A percentile compares a stretch with the other conserved stretches of the same genome.
These are phyloP conservation scores for Bacidia rubella DNA, from an alignment of 495 filamentous ascomycete genomes.

Conservation along the genomic window DNA sequence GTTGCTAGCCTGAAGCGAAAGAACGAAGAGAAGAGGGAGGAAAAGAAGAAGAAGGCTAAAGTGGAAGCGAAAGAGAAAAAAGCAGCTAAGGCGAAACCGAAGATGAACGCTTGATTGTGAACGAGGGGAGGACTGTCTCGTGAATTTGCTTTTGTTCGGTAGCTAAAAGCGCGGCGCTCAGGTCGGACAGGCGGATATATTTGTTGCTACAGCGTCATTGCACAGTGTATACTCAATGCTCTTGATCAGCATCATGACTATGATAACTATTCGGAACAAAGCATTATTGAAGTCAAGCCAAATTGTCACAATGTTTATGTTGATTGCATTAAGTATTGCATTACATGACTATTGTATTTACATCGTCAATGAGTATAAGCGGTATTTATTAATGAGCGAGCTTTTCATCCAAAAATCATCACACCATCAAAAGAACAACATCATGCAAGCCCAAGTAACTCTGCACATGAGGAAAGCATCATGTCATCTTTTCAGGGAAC, in stretches of 20 bases:
- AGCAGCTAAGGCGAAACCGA: slow-evolving; percentile 74
- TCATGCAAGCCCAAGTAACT: neutral
- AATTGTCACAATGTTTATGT: neutral
- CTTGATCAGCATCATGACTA: too few relatives aligned
- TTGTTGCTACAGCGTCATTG: too few relatives aligned
- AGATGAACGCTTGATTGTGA: slow-evolving; percentile 42
- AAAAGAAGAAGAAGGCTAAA: slow-evolving; percentile 90
- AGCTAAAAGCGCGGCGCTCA: slow-evolving; percentile 11
- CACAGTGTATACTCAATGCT: too few relatives aligned
- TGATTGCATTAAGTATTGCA: neutral
- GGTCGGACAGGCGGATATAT: neutral
- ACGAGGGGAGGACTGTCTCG: slow-evolving; percentile 3
- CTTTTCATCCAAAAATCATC: neutral
- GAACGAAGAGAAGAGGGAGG: slow-evolving; percentile 74
- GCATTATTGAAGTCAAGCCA: too few relatives aligned
- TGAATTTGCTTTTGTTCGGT: slow-evolving; percentile 11
- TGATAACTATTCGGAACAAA: too few relatives aligned
- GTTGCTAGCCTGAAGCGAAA: slow-evolving; percentile 78
- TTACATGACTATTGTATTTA: neutral
- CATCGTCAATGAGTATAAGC: neutral
- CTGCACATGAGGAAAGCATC: too few relatives aligned
- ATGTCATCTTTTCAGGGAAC: too few relatives aligned
- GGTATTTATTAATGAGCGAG: too few relatives aligned
- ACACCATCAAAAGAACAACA: neutral
- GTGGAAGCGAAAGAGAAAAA: slow-evolving; percentile 78